Evolutionary conservation across 208 protist genomes (phyloP), one percentile per base, ranked within the genome.

Genomic region (Trypanosoma boissoni): DNA sequence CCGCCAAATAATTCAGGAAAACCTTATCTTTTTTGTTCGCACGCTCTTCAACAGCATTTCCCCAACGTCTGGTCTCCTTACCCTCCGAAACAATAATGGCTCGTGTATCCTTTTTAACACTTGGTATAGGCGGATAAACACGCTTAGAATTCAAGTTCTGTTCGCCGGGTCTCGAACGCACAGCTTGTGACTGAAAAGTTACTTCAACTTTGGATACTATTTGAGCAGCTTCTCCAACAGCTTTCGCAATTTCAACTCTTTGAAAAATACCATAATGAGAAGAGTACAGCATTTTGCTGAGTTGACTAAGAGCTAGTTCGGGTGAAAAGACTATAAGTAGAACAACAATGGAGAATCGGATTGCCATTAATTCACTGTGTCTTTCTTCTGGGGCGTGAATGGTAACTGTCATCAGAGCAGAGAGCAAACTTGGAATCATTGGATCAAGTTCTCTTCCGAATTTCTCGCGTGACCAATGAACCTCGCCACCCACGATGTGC

Each of bases 71-170:
- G 2, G 86, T 89, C 14, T 78, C 51, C 42, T 76, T 78, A n/a
- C 76, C 78, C 50, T 87, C 84, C 16, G 28, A 64, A 7, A 86
- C 44, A 6, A 75, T 44, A 65, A 86, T 82, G 1, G 76, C 49
- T 12, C 28, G 37, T 26, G 49, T 20, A 18, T 36, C 5, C 28
- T 27, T 48, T 42, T 72, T 37, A 46, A 29, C 20, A 26, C 61
- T 59, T 18, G 59, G 70, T 55, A 92, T 88, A 1, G 84, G 84
- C 21, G 84, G 84, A 67, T 92, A 92, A 58, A 92, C 64, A 27
- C 68, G 21, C 46, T 80, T 86, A 6, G 23, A 20, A 39, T 43
- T 29, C 8, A 3, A 7, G 26, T 45, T 53, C 10, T 54, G 41
- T 27, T n/a, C 5, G 1, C 29, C 27, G 21, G n/a, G 27, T 46